A percentile compares a stretch with the other conserved stretches of the same genome.
phyloP scores from a whole-genome alignment of 805 yeast species.

The Nakazawaea wickerhamii region DNA sequence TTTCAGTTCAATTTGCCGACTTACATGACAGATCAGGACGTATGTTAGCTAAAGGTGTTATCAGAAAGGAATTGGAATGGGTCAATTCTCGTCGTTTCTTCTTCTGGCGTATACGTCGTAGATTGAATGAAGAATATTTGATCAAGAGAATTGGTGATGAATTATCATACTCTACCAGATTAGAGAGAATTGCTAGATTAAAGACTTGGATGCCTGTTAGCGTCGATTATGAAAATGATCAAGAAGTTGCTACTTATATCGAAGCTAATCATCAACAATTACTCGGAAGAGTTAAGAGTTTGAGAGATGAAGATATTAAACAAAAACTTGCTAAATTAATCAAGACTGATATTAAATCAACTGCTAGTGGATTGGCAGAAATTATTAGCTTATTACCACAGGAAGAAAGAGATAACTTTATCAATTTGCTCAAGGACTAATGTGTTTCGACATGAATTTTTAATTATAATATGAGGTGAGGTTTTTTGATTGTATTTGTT shows the following conservation, averaged over 20 bases:
- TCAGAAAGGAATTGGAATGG: slow-evolving; percentile 84
- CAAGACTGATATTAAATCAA: slow-evolving; percentile 46
- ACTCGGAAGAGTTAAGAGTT: slow-evolving; percentile 53
- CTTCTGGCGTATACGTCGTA: slow-evolving; percentile 98
- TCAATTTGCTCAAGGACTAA: slow-evolving; percentile 23
- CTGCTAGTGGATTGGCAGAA: slow-evolving; percentile 51
- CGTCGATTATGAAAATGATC: slow-evolving; percentile 66
- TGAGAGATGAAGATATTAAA: slow-evolving; percentile 63
- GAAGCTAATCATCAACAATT: slow-evolving; percentile 68
- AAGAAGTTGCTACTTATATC: slow-evolving; percentile 77
- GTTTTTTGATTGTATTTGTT: neutral
- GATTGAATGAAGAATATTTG: slow-evolving; percentile 87
- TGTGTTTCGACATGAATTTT: neutral
- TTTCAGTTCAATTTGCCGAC: slow-evolving; percentile 95
- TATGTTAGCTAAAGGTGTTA: slow-evolving; percentile 92
- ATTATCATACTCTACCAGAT: slow-evolving; percentile 48
- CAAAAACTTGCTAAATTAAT: slow-evolving; percentile 56
- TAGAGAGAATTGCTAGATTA: slow-evolving; percentile 82
- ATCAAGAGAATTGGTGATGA: slow-evolving; percentile 67
- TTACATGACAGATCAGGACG: slow-evolving; percentile 96
- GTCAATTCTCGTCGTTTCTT: slow-evolving; percentile 85
- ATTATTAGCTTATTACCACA: slow-evolving; percentile 45
- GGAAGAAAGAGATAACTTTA: slow-evolving; percentile 46
- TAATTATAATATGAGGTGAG: neutral
- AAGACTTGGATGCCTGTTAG: slow-evolving; percentile 80